Percentiles rank a stretch among this genome's conserved stretches.
Conservation (phyloP, 495 filamentous ascomycete genomes). For the Talaromyces ruber region DNA sequence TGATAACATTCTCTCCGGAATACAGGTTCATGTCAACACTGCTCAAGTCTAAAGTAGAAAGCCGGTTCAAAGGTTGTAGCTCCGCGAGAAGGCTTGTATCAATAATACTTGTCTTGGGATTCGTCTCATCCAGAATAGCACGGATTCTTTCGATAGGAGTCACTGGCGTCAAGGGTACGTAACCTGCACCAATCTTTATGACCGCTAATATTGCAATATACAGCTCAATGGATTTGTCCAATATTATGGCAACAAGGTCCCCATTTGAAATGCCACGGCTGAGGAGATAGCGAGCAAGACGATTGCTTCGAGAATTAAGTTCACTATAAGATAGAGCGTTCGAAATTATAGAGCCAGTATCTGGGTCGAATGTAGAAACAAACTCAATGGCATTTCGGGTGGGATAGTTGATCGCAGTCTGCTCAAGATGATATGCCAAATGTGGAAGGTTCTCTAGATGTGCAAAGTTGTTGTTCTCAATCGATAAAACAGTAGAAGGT, state of each 20-base stretch:
- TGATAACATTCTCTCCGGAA: slow-evolving; percentile 17
- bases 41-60: slow-evolving; percentile 20
- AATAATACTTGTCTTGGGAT: slow-evolving; percentile 37
- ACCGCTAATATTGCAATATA: slow-evolving; percentile 66
- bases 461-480: slow-evolving; percentile 35
- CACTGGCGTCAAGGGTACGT: slow-evolving; percentile 61
- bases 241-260: slow-evolving; percentile 54
- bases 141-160: slow-evolving; percentile 47
- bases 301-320: slow-evolving; percentile 54
- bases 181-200: slow-evolving; percentile 63
- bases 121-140: slow-evolving; percentile 45
- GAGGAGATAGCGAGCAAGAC: slow-evolving; percentile 50
- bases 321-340: slow-evolving; percentile 50
- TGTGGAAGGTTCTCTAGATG: slow-evolving; percentile 8
- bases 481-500: slow-evolving; percentile 38
- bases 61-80: slow-evolving; percentile 11
- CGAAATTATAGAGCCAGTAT: slow-evolving; percentile 12
- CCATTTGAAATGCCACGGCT: slow-evolving; percentile 33
- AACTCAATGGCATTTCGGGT: slow-evolving; percentile 52
- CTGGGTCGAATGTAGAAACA: slow-evolving; percentile 27
- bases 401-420: slow-evolving; percentile 35
- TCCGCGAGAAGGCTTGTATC: slow-evolving; percentile 12
- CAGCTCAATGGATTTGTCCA: slow-evolving; percentile 60
- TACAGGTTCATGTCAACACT: slow-evolving; percentile 22
- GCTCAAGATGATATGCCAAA: slow-evolving; percentile 48